Evolutionary conservation across 2,329 filamentous ascomycete species (phyloP).

Genomic region (Penicillium brevicompactum): DNA sequence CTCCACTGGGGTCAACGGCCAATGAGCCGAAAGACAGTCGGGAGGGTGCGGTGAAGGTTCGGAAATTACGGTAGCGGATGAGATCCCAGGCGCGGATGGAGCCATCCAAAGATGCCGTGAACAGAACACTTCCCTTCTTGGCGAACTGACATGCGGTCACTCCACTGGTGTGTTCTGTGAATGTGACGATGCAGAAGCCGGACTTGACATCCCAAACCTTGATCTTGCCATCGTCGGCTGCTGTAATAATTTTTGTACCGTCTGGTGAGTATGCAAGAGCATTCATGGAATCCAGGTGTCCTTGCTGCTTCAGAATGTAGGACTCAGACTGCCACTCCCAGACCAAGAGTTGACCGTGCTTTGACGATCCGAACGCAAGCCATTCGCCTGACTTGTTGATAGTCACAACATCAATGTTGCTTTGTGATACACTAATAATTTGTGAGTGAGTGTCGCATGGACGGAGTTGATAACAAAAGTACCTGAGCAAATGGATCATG

Average conservation of each 20-base stretch:
- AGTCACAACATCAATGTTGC: conserved; percentile 91
- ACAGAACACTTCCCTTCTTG: conserved; percentile 91
- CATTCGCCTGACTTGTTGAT: conserved; percentile 95
- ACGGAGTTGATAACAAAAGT: conserved; percentile 16
- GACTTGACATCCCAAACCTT: conserved; percentile 98
- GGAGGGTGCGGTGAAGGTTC: conserved; percentile 93
- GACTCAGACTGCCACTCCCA: conserved; percentile 99
- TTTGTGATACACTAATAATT: conserved; percentile 82
- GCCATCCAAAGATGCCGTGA: conserved; percentile 92
- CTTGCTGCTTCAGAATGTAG: conserved; percentile 97
- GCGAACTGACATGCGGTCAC: conserved; percentile 93
- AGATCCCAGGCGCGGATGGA: conserved; percentile 96
- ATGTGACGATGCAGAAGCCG: conserved; percentile 96
- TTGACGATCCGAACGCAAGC: conserved; percentile 95
- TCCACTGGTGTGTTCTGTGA: conserved; percentile 92
- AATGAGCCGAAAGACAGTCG: conserved; percentile 90
- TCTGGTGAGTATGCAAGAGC: conserved; percentile 90
- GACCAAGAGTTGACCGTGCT: conserved; percentile 91
- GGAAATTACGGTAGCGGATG: conserved; percentile 93
- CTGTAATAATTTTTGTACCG: conserved; percentile 88
- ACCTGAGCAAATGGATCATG: conserved; percentile 80
- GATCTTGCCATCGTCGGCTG: conserved; percentile 95
- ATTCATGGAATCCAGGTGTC: conserved; percentile 96
- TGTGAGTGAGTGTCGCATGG: conserved; percentile 4
- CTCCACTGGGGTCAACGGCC: conserved; percentile 94